Evolutionary conservation across 2,329 filamentous ascomycete species (phyloP).

Genomic region (Onygenales sp.): DNA sequence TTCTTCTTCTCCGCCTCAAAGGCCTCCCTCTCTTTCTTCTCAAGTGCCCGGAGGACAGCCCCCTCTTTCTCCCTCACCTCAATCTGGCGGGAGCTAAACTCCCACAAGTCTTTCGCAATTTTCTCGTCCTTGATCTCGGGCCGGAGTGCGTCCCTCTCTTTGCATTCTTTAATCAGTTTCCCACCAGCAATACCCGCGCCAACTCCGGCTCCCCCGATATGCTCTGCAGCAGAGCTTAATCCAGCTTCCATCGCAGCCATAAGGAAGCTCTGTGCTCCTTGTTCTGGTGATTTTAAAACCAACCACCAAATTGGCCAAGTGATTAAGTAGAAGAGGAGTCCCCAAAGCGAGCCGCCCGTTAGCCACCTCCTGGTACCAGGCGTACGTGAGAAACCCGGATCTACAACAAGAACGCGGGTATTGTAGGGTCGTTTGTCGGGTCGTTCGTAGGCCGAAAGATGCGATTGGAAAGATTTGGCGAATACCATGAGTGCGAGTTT

Average conservation of each 20-base stretch:
- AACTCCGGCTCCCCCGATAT: neutral
- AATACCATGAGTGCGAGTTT: conserved; percentile 78
- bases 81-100: conserved; percentile 76
- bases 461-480: conserved; percentile 83
- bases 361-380: conserved; percentile 83
- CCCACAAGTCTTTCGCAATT: conserved; percentile 78
- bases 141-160: conserved; percentile 60
- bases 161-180: conserved; percentile 80
- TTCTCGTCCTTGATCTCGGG: conserved; percentile 69
- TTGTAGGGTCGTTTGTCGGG: conserved; percentile 78
- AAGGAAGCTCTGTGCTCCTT: conserved; percentile 79
- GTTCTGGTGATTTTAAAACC: conserved; percentile 70
- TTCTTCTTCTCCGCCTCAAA: conserved; percentile 11
- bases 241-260: conserved; percentile 74
- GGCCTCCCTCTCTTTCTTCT: conserved; percentile 43
- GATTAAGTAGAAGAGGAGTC: conserved; percentile 64
- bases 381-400: conserved; percentile 76
- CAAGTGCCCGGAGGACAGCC: conserved; percentile 51
- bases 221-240: conserved; percentile 46
- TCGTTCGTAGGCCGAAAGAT: conserved; percentile 72
- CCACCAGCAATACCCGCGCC: conserved; percentile 41
- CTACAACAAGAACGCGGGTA: conserved; percentile 72
- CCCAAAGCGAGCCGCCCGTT: conserved; percentile 72
- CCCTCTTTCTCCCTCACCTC: conserved; percentile 72
- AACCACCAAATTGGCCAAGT: conserved; percentile 80